Evolutionary conservation across 208 protist species (phyloP).

Genomic region (Endotrypanum monterogeii): DNA sequence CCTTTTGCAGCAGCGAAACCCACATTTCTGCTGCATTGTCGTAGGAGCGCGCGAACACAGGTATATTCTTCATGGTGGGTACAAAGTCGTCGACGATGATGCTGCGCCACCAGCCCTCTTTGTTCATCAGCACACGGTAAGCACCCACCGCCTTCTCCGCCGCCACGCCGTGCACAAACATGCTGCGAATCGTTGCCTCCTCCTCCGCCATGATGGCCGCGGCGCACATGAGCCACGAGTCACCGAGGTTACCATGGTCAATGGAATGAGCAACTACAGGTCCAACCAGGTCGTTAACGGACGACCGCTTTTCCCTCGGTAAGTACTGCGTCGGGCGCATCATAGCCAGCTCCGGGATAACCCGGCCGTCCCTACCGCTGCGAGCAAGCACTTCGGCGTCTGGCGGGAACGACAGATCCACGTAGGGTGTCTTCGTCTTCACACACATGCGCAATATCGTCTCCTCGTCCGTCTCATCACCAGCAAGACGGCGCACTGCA

Average conservation of each 20-base stretch:
- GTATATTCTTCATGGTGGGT: constrained; percentile 35
- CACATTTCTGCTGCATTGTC: constrained; percentile 63
- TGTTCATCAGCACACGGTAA: constrained; percentile 59
- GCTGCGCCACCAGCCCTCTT: constrained; percentile 66
- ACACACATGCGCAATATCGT: constrained; percentile 40
- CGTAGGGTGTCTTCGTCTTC: constrained; percentile 31
- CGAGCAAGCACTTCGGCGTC: constrained; percentile 28
- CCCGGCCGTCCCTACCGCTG: constrained; percentile 37
- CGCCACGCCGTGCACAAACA: constrained; percentile 20
- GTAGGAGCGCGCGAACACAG: constrained; percentile 34
- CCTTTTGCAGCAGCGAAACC: constrained; percentile 79
- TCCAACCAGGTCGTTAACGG: constrained; percentile 34
- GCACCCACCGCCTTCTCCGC: constrained; percentile 46
- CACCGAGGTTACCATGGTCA: constrained; percentile 56
- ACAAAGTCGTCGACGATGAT: constrained; percentile 72
- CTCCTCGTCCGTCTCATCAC: constrained; percentile 43
- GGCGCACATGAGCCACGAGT: constrained; percentile 68
- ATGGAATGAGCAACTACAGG: constrained; percentile 50
- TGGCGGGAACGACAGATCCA: constrained; percentile 54
- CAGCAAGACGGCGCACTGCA: constrained; percentile 27
- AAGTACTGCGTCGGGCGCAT: constrained; percentile 35
- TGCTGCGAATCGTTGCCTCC: constrained; percentile 23
- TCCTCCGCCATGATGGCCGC: constrained; percentile 44
- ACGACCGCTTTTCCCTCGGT: constrained; percentile 13
- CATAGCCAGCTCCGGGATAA: constrained; percentile 42